Conservation (phyloP, 2,329 filamentous ascomycete species). For the Ilyonectria mors-panacis region DNA sequence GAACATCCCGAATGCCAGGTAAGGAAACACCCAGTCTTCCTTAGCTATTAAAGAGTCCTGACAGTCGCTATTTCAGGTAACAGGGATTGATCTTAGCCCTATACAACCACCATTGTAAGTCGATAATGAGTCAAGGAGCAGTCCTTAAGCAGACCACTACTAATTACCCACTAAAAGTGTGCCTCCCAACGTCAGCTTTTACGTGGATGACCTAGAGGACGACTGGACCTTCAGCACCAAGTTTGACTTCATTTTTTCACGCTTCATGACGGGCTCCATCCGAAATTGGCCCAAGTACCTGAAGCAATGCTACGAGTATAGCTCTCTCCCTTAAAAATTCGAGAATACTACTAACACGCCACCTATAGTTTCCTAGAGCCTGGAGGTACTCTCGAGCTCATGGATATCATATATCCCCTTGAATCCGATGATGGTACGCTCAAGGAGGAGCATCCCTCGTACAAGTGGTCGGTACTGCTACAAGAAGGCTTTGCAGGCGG, state of each 20-base stretch:
- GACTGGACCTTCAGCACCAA: slow-evolving; percentile 25
- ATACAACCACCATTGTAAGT: slow-evolving; percentile 32
- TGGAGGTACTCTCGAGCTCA: slow-evolving; percentile 30
- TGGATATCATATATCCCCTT: slow-evolving; percentile 33
- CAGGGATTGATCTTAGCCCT: slow-evolving; percentile 33
- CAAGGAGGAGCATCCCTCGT: background rate
- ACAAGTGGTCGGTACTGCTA: slow-evolving; percentile 26
- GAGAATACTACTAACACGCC: background rate
- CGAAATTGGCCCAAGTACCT: slow-evolving; percentile 37
- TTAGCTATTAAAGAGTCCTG: background rate
- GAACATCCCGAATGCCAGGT: slow-evolving; percentile 36
- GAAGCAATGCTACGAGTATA: slow-evolving; percentile 22
- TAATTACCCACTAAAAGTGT: slow-evolving; percentile 9
- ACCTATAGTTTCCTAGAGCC: slow-evolving; percentile 12
- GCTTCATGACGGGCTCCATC: slow-evolving; percentile 34
- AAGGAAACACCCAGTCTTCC: rapidly evolving
- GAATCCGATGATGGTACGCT: slow-evolving; percentile 27
- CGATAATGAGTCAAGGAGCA: rapidly evolving
- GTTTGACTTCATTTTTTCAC: slow-evolving; percentile 34
- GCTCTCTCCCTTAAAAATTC: background rate
- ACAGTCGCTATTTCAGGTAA: slow-evolving; percentile 11
- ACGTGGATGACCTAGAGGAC: slow-evolving; percentile 32
- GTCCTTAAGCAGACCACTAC: background rate
- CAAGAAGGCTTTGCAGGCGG: slow-evolving; percentile 11
- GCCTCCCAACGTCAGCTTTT: slow-evolving; percentile 33